These are phyloP conservation scores for Alternaria longipes DNA, from an alignment of 2,329 filamentous ascomycete species.

Conservation along the genomic window DNA sequence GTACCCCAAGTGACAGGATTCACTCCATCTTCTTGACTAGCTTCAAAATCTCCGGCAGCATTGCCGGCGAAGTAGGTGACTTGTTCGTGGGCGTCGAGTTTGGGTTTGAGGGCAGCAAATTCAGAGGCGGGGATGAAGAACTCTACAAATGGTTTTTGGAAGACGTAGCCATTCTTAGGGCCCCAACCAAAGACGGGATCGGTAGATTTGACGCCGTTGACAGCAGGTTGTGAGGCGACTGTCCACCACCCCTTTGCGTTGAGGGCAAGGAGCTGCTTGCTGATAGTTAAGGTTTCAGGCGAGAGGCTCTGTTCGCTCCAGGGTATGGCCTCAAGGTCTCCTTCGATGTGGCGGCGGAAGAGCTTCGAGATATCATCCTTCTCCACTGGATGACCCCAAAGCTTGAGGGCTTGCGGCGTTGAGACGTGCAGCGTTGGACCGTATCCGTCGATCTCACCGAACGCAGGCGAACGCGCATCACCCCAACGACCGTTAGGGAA, in stretches of 20 bases:
- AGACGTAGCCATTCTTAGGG: conserved; percentile 89
- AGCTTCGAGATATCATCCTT: conserved; percentile 77
- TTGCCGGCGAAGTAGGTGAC: conserved; percentile 92
- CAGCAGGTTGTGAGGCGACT: conserved; percentile 91
- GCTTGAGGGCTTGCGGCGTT: conserved; percentile 78
- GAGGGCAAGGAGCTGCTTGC: conserved; percentile 75
- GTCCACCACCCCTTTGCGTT: conserved; percentile 95
- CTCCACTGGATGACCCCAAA: conserved; percentile 84
- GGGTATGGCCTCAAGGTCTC: conserved; percentile 81
- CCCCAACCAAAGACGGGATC: conserved; percentile 92
- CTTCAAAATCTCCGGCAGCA: conserved; percentile 77
- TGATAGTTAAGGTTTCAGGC: conserved; percentile 84
- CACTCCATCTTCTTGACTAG: conserved; percentile 71
- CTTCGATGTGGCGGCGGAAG: conserved; percentile 82
- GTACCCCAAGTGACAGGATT: conserved; percentile 98
- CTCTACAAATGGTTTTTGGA: conserved; percentile 98
- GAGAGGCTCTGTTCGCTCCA: conserved; percentile 93
- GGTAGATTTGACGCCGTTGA: conserved; percentile 81
- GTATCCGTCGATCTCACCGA: conserved; percentile 97
- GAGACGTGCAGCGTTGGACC: conserved; percentile 94
- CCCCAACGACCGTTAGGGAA: conserved; percentile 97
- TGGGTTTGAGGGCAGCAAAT: conserved; percentile 72
- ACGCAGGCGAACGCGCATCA: conserved; percentile 84
- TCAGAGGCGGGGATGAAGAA: conserved; percentile 83
- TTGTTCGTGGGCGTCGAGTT: conserved; percentile 71